Evolutionary conservation across 306 rosid species (phyloP).

Genomic region (Ochetophila trinervis): DNA sequence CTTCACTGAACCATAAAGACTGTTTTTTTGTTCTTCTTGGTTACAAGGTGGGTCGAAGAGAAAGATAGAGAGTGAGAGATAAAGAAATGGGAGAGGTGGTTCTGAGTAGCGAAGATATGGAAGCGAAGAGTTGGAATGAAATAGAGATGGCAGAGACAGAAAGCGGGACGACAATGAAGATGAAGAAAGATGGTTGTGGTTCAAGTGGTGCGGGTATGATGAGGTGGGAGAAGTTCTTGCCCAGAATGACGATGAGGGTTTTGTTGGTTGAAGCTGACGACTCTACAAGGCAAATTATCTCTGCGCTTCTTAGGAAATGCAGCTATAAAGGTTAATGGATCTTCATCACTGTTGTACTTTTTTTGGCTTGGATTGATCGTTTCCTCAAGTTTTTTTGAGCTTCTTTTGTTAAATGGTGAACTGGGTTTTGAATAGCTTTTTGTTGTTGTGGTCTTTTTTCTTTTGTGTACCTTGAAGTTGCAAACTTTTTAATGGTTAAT

Average conservation of each 20-base stretch:
- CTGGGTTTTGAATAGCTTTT: conserved; percentile 4
- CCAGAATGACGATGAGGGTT: conserved; percentile 65
- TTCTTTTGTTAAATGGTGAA: conserved; percentile 5
- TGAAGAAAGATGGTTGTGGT: conserved; percentile 34
- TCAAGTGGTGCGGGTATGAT: conserved; percentile 52
- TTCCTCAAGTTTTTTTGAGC: neutral
- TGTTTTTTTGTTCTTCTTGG: neutral
- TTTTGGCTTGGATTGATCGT: neutral
- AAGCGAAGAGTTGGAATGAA: conserved; percentile 13
- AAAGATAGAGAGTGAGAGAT: neutral
- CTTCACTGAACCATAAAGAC: neutral
- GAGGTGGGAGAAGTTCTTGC: conserved; percentile 78
- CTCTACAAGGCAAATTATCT: conserved; percentile 84
- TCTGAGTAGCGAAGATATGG: conserved; percentile 44
- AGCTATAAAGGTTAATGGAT: conserved; percentile 66
- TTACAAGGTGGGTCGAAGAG: neutral
- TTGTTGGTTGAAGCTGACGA: conserved; percentile 91
- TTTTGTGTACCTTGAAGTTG: too few species aligned
- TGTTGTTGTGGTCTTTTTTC: neutral
- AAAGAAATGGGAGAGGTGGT: conserved; percentile 57
- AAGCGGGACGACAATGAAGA: neutral
- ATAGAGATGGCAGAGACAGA: conserved; percentile 23
- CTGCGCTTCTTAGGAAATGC: conserved; percentile 93
- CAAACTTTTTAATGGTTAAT: too few species aligned
- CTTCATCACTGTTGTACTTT: neutral